A percentile compares a stretch with the other conserved stretches of the same genome.
Evolutionary conservation across 768 basidiomycete genomes (phyloP).

Genomic region (Amanita jacksonii): DNA sequence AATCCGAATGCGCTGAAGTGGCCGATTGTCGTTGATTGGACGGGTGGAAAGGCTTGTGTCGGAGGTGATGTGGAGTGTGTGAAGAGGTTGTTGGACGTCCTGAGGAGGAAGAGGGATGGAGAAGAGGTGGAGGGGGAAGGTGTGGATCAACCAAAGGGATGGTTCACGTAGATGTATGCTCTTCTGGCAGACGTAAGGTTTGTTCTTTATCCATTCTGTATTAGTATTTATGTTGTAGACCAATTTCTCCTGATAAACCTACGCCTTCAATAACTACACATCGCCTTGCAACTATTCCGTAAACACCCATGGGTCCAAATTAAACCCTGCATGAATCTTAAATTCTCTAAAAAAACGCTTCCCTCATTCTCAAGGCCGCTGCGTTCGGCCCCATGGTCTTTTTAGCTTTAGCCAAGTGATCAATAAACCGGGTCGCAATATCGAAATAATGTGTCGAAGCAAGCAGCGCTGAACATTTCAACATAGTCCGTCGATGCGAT

Average conservation of each 20-base stretch:
- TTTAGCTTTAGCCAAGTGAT: too few relatives aligned
- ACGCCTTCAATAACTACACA: too few relatives aligned
- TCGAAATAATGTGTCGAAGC: constrained; percentile 14
- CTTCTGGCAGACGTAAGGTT: neutral
- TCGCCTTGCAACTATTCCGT: too few relatives aligned
- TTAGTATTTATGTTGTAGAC: too few relatives aligned
- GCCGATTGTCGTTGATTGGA: constrained; percentile 79
- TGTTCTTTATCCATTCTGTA: too few relatives aligned
- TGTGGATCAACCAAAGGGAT: constrained; percentile 41
- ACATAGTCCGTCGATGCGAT: constrained; percentile 16
- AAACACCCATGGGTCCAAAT: too few relatives aligned
- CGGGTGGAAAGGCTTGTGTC: constrained; percentile 49
- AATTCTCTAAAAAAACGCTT: too few relatives aligned
- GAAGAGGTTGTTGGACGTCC: constrained; percentile 50
- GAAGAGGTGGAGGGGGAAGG: constrained; percentile 38
- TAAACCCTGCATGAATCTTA: too few relatives aligned
- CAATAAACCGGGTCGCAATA: neutral
- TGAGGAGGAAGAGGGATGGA: constrained; percentile 61
- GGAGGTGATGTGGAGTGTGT: constrained; percentile 65
- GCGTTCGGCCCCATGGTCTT: too few relatives aligned
- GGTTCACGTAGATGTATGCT: constrained; percentile 30
- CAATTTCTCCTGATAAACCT: too few relatives aligned
- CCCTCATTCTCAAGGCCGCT: too few relatives aligned
- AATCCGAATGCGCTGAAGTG: constrained; percentile 60
- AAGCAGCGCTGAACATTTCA: constrained; percentile 11